Percentiles rank a stretch among this genome's conserved stretches.
These are phyloP conservation scores for Carex cristatella DNA, from an alignment of 176 grass and related monocot species.

Conservation along the genomic window DNA sequence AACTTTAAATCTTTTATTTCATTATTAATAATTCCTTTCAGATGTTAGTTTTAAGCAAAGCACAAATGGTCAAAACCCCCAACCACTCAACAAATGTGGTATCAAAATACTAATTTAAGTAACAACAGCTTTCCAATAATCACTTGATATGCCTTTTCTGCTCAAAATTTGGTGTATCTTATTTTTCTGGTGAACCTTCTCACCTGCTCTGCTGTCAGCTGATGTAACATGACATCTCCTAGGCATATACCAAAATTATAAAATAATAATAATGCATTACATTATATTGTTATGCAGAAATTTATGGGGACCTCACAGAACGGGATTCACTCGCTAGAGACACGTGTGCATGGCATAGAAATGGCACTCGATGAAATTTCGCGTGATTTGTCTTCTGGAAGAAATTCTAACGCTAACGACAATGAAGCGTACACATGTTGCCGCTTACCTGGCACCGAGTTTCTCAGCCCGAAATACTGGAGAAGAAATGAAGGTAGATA, in stretches of 20 bases:
- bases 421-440: slow-evolving; percentile 79
- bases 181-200: slow-evolving; percentile 7
- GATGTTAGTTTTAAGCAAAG: neutral
- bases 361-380: slow-evolving; percentile 81
- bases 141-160: neutral
- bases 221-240: slow-evolving; percentile 7
- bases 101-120: neutral
- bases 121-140: neutral
- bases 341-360: slow-evolving; percentile 79
- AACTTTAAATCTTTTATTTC: neutral
- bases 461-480: slow-evolving; percentile 83
- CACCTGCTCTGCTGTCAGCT: neutral
- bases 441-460: slow-evolving; percentile 49
- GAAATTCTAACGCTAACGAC: slow-evolving; percentile 45
- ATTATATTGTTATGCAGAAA: slow-evolving; percentile 41
- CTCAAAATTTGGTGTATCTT: slow-evolving; percentile 14
- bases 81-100: neutral
- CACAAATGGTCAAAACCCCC: neutral
- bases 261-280: slow-evolving; percentile 24
- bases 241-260: slow-evolving; percentile 19
- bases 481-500: slow-evolving; percentile 67
- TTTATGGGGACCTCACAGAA: slow-evolving; percentile 96
- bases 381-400: slow-evolving; percentile 57
- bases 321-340: slow-evolving; percentile 78
- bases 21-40: neutral